These are phyloP conservation scores for Globisporangium nodosum DNA, from an alignment of 352 stramenopile species.

Conservation along the genomic window DNA sequence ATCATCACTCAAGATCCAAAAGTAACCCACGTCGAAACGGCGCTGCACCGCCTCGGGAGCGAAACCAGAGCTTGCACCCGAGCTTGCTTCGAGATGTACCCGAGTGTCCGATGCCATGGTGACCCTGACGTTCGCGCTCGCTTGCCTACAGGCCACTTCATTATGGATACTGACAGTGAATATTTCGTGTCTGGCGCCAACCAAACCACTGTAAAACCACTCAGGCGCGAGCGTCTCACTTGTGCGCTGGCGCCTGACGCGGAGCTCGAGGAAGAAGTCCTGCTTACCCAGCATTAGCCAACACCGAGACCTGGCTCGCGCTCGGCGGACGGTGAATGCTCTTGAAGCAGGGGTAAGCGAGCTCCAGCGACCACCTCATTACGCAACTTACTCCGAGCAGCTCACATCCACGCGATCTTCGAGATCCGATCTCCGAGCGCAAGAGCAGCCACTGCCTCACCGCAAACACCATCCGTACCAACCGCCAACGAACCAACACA, in stretches of 20 bases:
- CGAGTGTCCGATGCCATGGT: background rate
- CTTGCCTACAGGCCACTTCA: background rate
- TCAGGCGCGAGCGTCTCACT: background rate
- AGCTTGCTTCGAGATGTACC: background rate
- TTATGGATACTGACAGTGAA: background rate
- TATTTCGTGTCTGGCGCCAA: background rate
- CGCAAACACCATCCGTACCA: background rate
- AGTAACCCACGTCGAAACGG: conserved; percentile 1
- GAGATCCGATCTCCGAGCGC: background rate
- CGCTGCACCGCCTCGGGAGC: background rate
- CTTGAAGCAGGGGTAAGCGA: background rate
- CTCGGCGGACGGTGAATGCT: background rate
- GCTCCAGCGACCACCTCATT: conserved; percentile 11
- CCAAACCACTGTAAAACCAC: background rate
- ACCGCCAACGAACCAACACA: background rate
- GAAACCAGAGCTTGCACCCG: background rate
- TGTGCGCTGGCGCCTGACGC: background rate
- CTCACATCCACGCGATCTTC: conserved; percentile 2
- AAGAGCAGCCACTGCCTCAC: too few species aligned
- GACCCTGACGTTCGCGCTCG: background rate
- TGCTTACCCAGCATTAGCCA: background rate
- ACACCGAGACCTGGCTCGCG: background rate
- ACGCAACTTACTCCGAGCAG: conserved; percentile 2
- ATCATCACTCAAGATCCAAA: background rate
- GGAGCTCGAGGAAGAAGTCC: background rate